These are phyloP conservation scores for Fusarium irregulare DNA, from an alignment of 2,329 filamentous ascomycete genomes.

Conservation along the genomic window DNA sequence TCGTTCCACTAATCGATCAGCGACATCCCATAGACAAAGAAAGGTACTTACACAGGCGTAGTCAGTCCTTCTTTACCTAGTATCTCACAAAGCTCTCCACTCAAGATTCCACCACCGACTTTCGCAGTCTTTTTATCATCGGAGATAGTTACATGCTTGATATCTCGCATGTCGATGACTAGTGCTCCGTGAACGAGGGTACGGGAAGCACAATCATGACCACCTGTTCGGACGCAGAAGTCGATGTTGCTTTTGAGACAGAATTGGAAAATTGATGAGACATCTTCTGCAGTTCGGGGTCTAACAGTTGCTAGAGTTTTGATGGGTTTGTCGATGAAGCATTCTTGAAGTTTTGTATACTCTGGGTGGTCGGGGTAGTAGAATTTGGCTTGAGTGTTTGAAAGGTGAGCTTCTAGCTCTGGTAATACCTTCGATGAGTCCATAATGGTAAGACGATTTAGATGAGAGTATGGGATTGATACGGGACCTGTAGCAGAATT, in stretches of 20 bases:
- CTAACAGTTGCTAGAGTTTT: neutral
- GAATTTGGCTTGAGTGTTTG: rapidly evolving
- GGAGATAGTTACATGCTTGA: neutral
- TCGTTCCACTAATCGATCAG: neutral
- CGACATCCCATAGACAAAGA: no score
- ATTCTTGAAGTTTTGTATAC: neutral
- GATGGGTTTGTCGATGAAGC: conserved; percentile 5
- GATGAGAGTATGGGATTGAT: no score
- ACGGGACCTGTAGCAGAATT: no score
- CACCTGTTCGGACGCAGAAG: conserved; percentile 12
- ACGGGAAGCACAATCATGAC: conserved; percentile 16
- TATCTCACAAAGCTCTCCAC: rapidly evolving
- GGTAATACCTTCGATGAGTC: rapidly evolving
- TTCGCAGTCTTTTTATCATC: neutral
- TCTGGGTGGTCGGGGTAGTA: conserved; percentile 24
- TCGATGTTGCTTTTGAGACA: neutral
- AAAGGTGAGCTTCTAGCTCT: neutral
- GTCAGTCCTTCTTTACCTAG: neutral
- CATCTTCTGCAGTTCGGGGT: neutral
- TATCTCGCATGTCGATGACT: conserved; percentile 33
- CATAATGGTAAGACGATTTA: no score
- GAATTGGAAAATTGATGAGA: neutral
- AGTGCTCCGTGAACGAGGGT: neutral
- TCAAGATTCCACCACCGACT: conserved; percentile 13
- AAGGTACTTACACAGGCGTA: conserved; percentile 11